Base-by-base conservation (phyloP, 768 basidiomycete species). In the Leccinum truebloodii region DNA sequence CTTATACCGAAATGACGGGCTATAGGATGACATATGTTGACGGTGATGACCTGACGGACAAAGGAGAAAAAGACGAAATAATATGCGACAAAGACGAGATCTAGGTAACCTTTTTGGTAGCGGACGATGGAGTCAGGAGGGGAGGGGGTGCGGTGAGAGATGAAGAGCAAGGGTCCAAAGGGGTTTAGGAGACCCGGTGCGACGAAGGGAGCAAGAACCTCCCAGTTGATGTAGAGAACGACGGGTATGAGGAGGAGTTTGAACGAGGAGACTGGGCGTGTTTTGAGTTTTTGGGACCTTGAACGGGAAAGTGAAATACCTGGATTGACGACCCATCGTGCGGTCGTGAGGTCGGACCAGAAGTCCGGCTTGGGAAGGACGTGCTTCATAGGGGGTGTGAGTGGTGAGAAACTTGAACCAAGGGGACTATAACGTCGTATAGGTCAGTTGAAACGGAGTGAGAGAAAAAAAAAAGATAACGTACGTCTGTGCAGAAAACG, bases 51-150 rank as follows among this genome's bases (percentile, higher is more conserved):
- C 75, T 98, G 94, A 32, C 96, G 87, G 48, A 95, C 65, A 71
- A 94, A 90, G 2, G 94, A 95, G 78, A 89, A 98, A 67, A 96
- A 86, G 54, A 98, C 77, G 73, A 98, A 79, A 69, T 95, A 80
- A 75, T 92, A 95, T 3, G 81, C 80, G 51, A 98, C 66, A 76
- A 99, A 99, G 16, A 81, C 69, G 9, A 94, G 63, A 70, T 98
- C 96, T 60, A 83, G 75, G 65, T 81, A 89, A 16, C 83, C 83
- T 76, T 94, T 98, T 41, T 77, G 77, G 68, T 91, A 93, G 34
- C 82, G 83, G 0, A 83, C 82, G 63, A 87, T 83, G 0, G 81
- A 80, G 6, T 77, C 75, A 5, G 80, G 70, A 0, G 86, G 82
- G 3, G 75, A 74, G 10, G 84, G 76, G 32, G 90, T 60, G n/a